Evolutionary conservation across 148 eudicot genomes (phyloP).

Genomic region (Rheum nobile): DNA sequence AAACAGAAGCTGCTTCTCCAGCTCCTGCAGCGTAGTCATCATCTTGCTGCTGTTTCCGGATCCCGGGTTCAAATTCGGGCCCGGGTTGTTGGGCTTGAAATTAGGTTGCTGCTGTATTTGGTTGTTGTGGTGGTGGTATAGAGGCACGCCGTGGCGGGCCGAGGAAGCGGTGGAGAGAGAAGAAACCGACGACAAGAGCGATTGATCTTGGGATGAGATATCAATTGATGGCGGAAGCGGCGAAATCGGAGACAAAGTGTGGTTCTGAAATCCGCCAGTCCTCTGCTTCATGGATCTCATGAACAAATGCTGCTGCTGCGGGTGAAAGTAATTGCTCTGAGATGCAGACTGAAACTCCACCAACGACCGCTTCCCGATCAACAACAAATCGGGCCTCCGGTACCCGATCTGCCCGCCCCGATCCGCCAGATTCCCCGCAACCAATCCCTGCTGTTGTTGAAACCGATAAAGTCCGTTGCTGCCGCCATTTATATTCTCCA

Average conservation of each 20-base stretch:
- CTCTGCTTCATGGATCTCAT: constrained; percentile 55
- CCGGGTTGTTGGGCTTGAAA: constrained; percentile 12
- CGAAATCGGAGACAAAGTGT: constrained; percentile 26
- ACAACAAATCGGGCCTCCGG: constrained; percentile 25
- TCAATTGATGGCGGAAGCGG: constrained; percentile 27
- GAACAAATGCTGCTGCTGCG: constrained; percentile 2
- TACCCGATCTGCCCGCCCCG: constrained; percentile 38
- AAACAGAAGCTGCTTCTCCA: constrained; percentile 56
- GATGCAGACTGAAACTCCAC: constrained; percentile 38
- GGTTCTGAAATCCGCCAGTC: constrained; percentile 11
- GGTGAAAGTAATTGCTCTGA: constrained; percentile 10
- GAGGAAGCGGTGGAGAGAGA: constrained; percentile 9
- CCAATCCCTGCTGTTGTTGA: background rate
- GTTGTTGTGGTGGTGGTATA: constrained; percentile 22
- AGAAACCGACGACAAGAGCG: constrained; percentile 11
- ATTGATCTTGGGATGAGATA: constrained; percentile 16
- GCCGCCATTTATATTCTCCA: background rate
- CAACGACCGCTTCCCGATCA: constrained; percentile 62
- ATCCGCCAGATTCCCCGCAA: background rate
- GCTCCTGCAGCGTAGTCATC: constrained; percentile 46
- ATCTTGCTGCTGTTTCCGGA: constrained; percentile 18
- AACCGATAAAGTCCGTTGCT: background rate
- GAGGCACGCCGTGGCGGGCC: constrained; percentile 40
- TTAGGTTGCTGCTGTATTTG: constrained; percentile 3
- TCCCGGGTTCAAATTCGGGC: constrained; percentile 8